Conservation (phyloP, 495 filamentous ascomycete species). For the Aspergillus sclerotioniger region DNA sequence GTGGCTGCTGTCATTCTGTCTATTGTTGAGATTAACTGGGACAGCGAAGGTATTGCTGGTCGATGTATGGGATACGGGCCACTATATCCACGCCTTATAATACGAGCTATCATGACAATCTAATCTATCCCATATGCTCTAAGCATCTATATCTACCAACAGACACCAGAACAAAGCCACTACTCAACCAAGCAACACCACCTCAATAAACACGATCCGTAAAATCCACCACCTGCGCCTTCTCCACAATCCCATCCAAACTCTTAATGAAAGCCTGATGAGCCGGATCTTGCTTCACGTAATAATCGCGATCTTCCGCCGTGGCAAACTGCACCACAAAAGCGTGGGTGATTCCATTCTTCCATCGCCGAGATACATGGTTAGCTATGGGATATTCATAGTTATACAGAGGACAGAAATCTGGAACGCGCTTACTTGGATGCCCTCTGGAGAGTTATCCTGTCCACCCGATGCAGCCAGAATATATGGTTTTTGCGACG, state of each 20-base stretch:
- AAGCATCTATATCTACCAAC: too few species aligned
- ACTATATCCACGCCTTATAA: too few species aligned
- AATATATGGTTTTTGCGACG: conserved; percentile 48
- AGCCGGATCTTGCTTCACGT: conserved; percentile 38
- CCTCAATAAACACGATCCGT: conserved; percentile 15
- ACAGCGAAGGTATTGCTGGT: too few species aligned
- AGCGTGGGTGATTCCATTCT: conserved; percentile 42
- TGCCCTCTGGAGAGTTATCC: conserved; percentile 64
- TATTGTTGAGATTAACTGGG: too few species aligned
- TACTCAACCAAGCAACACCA: too few species aligned
- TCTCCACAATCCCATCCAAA: conserved; percentile 34
- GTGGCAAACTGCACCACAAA: conserved; percentile 43
- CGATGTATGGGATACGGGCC: too few species aligned
- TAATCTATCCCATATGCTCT: too few species aligned
- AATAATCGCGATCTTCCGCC: conserved; percentile 43
- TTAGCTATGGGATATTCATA: too few species aligned
- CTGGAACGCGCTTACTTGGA: conserved; percentile 60
- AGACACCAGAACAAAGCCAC: too few species aligned
- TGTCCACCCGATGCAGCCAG: conserved; percentile 54
- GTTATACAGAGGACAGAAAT: too few species aligned
- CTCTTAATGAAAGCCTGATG: conserved; percentile 37
- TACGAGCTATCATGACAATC: too few species aligned
- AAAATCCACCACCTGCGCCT: conserved; percentile 44
- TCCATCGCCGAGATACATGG: not conserved
- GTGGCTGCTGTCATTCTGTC: too few species aligned